phyloP scores from a whole-genome alignment of 345 rosid species.

The Noccaea caerulescens region DNA sequence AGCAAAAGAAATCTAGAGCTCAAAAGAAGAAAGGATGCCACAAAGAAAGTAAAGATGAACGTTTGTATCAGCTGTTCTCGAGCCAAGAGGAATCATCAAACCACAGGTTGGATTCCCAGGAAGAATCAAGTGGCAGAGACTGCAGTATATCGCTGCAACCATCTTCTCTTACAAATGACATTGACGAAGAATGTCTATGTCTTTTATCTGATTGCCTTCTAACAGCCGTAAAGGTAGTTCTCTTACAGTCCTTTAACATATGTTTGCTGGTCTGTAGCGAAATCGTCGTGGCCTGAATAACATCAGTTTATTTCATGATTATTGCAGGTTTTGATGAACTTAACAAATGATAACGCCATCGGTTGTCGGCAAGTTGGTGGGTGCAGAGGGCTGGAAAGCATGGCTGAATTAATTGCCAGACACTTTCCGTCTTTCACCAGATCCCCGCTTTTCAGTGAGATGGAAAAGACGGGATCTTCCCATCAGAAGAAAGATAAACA shows the following conservation, averaged over 20 bases:
- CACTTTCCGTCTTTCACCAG: constrained; percentile 81
- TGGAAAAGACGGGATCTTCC: constrained; percentile 46
- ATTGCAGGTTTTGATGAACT: constrained; percentile 92
- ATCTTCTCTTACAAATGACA: constrained; percentile 48
- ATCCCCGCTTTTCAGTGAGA: constrained; percentile 47
- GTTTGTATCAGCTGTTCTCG: constrained; percentile 46
- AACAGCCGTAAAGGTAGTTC: constrained; percentile 81
- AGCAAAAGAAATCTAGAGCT: constrained; percentile 51
- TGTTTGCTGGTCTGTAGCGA: constrained; percentile 7
- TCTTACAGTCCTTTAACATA: constrained; percentile 13
- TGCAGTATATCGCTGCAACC: constrained; percentile 48
- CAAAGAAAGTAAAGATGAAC: constrained; percentile 51
- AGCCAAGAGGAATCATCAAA: constrained; percentile 63
- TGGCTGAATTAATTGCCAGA: constrained; percentile 75
- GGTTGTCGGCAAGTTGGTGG: constrained; percentile 94
- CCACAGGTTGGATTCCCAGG: constrained; percentile 46
- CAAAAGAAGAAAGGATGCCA: constrained; percentile 47
- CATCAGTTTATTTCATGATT: constrained; percentile 6
- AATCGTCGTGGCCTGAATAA: background rate
- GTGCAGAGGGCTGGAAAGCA: constrained; percentile 83
- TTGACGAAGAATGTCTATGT: constrained; percentile 61
- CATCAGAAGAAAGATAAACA: constrained; percentile 57
- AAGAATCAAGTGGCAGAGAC: constrained; percentile 51
- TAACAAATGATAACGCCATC: constrained; percentile 84
- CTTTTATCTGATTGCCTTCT: constrained; percentile 91